Evolutionary conservation across 108 stramenopile species (phyloP), one percentile per base, ranked within the genome.

Genomic region (Mayamaea pseudoterrestris): DNA sequence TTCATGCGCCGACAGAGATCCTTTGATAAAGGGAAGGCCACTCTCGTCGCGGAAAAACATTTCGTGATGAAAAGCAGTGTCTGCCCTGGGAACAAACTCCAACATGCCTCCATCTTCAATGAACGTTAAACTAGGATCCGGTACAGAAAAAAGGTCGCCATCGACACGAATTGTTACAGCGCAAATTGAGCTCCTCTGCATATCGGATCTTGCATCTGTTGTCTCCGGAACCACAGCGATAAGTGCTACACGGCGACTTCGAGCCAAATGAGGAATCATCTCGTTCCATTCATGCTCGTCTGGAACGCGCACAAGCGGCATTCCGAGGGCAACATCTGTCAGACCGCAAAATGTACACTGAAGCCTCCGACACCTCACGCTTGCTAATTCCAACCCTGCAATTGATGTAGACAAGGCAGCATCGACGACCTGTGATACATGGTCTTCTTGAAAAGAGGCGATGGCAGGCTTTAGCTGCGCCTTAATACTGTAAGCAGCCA

Each of bases 1-100:
- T 54, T 87, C 85, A 47, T 92, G 90, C n/a, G 78, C 84, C 14
- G 69, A 66, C 43, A 85, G 52, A 27, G 77, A 78, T 32, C 90
- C 90, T 32, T 80, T 61, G 22, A 82, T 44, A 58, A 80, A 78
- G 2, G 83, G 80, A 11, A 87, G 47, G 22, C 64, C 63, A 17
- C 53, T 41, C 35, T 72, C 57, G 29, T 61, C 45, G 13, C 83
- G 67, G 51, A 81, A 76, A 20, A 40, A 50, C 4, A 92, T 50
- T 44, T 84, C 85, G 7, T 67, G 51, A 39, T 84, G 80, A 41
- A 83, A 86, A 23, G 74, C 81, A 26, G 54, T 44, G 4, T 66
- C 37, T 52, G 86, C 80, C 20, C 71, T 48, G 6, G 83, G 83
- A 3, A 83, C 28, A 49, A 85, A 83, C 37, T 85, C 76, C 32